Base-by-base conservation (phyloP, 495 filamentous ascomycete species). In the Penicillium parvum region DNA sequence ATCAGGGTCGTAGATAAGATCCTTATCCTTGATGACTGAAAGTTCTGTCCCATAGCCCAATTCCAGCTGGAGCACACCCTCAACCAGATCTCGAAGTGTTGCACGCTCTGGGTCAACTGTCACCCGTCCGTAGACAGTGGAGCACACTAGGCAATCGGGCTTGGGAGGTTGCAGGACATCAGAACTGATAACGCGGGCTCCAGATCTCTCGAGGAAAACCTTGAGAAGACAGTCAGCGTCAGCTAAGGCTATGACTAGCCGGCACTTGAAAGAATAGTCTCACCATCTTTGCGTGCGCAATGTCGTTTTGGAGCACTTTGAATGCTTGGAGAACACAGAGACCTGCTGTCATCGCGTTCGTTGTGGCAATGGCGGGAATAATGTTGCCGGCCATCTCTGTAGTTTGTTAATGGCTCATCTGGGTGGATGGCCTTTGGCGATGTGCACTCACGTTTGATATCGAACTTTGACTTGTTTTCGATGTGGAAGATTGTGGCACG, bases 361-460 rank as follows among this genome's bases (percentile, higher is more conserved):
- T 96, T 0, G 92, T 99, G 1, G 92, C 92, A 61, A 99, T 99
- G 3, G 92, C 94, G 0, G 92, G 92, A 42, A 99, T 97, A 55
- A 99, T 99, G 54, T 97, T 97, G 37, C 92, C 92, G 17, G 92
- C 92, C 90, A 97, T 99, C 66, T 97, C 79, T 83, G 37, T 27
- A 37, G 19, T 23, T 14, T 40, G 28, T 58, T 30, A 53, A 32
- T 11, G 5, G 11, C 7, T 10, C 21, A 16, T n/a, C n/a, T n/a
- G n/a, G n/a, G n/a, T n/a, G n/a, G 5, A 23, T 7, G 5, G 4
- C 7, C 32, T n/a, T n/a, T n/a, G 4, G 11, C 15, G 20, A 7
- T 1, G 12, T 16, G 8, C 6, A 66, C 71, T 50, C 53, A 80
- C 81, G 88, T 61, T 99, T 99, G 52, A 91, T 90, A 58, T 96